Percentiles rank a stretch among this genome's conserved stretches.
These are phyloP conservation scores for Haplosporangium gracile DNA, from an alignment of 192 early-diverging fungal species.

Conservation along the genomic window DNA sequence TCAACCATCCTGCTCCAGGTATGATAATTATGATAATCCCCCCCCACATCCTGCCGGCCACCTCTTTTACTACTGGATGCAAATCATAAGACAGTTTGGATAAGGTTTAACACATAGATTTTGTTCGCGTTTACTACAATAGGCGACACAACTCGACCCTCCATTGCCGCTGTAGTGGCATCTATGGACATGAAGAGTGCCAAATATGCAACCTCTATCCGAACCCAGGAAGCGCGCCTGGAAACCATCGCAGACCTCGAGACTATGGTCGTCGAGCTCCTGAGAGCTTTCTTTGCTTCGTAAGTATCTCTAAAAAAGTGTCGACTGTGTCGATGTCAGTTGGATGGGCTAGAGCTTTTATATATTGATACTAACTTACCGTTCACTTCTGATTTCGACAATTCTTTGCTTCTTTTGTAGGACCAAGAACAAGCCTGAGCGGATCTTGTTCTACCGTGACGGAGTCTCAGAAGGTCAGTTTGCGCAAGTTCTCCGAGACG, in stretches of 20 bases:
- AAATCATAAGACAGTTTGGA: not conserved
- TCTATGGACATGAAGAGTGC: constrained; percentile 68
- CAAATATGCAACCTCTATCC: constrained; percentile 66
- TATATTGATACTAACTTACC: not conserved
- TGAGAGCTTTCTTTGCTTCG: constrained; percentile 68
- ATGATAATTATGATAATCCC: not conserved
- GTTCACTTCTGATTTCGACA: not conserved
- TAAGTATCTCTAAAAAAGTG: not conserved
- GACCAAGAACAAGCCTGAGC: constrained; percentile 75
- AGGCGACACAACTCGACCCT: constrained; percentile 1
- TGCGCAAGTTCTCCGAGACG: not conserved
- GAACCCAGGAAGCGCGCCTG: constrained; percentile 70
- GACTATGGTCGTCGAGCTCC: constrained; percentile 71
- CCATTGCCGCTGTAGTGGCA: constrained; percentile 47
- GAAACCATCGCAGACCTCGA: constrained; percentile 76
- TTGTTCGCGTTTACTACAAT: not conserved
- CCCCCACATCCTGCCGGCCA: not conserved
- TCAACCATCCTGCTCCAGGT: constrained; percentile 87
- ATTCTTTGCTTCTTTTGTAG: not conserved
- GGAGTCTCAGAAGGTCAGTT: constrained; percentile 88
- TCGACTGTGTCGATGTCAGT: not conserved
- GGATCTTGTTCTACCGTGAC: constrained; percentile 90
- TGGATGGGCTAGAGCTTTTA: not conserved
- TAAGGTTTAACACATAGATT: not conserved
- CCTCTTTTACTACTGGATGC: not conserved